phyloP scores from a whole-genome alignment of 164 flowering plant genomes.

The Protea cynaroides region DNA sequence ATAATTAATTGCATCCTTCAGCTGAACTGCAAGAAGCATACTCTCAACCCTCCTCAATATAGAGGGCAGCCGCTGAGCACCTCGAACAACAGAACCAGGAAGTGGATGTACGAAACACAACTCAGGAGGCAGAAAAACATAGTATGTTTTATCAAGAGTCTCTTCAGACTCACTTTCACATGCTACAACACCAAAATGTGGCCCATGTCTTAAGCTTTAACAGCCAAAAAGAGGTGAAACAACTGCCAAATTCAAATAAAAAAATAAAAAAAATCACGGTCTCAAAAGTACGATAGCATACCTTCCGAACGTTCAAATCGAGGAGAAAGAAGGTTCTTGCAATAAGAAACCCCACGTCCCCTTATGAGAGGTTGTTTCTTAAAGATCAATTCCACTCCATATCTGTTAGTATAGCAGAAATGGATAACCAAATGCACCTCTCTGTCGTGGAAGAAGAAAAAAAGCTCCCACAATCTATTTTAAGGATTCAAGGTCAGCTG shows the following conservation, averaged over 20 bases:
- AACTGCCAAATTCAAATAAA: conserved; percentile 1
- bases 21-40: conserved; percentile 90
- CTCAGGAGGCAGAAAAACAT: conserved; percentile 95
- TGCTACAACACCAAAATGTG: conserved; percentile 25
- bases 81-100: conserved; percentile 87
- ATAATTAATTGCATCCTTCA: conserved; percentile 63
- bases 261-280: not conserved
- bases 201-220: not conserved
- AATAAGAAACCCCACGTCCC: conserved; percentile 96
- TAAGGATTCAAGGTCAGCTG: conserved; percentile 27
- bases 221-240: not conserved
- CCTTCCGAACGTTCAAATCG: conserved; percentile 91
- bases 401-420: conserved; percentile 43
- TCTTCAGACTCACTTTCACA: conserved; percentile 72
- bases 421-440: conserved; percentile 46
- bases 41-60: conserved; percentile 98
- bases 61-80: conserved; percentile 94
- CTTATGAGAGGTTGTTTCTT: conserved; percentile 83
- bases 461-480: conserved; percentile 31
- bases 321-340: conserved; percentile 98
- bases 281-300: conserved; percentile 14
- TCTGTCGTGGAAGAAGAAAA: conserved; percentile 40
- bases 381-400: conserved; percentile 77
- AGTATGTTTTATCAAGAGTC: conserved; percentile 78
- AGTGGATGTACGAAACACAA: conserved; percentile 93